Evolutionary conservation across 306 rosid species (phyloP).

Genomic region (Glycyrrhiza uralensis): DNA sequence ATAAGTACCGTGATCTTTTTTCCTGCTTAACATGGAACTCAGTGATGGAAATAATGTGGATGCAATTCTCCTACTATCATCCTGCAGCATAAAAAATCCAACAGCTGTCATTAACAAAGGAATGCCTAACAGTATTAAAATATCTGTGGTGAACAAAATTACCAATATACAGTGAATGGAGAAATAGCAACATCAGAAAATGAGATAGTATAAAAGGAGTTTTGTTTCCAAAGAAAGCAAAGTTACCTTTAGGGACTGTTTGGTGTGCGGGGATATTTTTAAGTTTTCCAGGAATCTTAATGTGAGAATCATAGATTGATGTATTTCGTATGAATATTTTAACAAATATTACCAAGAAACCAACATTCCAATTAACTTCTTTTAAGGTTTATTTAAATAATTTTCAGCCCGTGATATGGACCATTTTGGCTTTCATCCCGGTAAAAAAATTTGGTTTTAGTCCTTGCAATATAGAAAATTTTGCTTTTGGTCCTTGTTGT

Average conservation of each 20-base stretch:
- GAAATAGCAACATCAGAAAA: background rate
- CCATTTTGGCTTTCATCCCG: too few relatives aligned
- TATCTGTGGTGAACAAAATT: background rate
- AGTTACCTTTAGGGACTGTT: background rate
- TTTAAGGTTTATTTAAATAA: too few relatives aligned
- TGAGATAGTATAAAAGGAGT: background rate
- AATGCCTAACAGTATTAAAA: background rate
- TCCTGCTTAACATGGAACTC: conserved; percentile 58
- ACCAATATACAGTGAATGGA: background rate
- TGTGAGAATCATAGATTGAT: background rate
- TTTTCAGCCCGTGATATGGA: too few relatives aligned
- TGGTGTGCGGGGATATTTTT: background rate
- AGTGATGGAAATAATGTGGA: conserved; percentile 72
- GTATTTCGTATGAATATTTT: background rate
- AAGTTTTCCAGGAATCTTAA: background rate
- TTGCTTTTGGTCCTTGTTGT: too few relatives aligned
- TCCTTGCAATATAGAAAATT: too few relatives aligned
- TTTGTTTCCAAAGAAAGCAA: background rate
- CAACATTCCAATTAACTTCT: too few relatives aligned
- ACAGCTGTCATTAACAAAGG: conserved; percentile 7
- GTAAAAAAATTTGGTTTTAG: too few relatives aligned
- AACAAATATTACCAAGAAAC: too few relatives aligned
- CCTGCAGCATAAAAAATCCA: conserved; percentile 48
- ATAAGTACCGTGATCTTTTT: conserved; percentile 81
- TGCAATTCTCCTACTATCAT: conserved; percentile 84